phyloP scores from a whole-genome alignment of 1,284 basidiomycete genomes.

The Irpex sp. region DNA sequence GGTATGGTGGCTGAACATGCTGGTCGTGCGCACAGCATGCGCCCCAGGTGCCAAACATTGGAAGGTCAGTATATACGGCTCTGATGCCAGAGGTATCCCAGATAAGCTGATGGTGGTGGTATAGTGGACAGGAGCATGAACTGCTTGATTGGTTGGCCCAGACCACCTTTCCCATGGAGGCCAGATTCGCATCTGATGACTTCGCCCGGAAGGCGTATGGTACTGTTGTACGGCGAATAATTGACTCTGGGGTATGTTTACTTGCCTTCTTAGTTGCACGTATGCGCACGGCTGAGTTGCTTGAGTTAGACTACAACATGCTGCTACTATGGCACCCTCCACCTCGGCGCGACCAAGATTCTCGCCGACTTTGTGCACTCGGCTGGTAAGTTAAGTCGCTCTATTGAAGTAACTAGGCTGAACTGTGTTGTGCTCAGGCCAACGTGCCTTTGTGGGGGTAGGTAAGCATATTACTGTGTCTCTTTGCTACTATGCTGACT shows the following conservation, averaged over 20 bases:
- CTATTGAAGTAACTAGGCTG: slow-evolving; percentile 2
- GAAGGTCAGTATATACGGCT: slow-evolving; percentile 44
- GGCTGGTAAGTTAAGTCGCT: slow-evolving; percentile 42
- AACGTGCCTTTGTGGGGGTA: slow-evolving; percentile 85
- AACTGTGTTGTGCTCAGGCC: slow-evolving; percentile 45
- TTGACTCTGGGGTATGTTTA: slow-evolving; percentile 71
- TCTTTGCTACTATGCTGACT: neutral
- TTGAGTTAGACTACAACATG: slow-evolving; percentile 80
- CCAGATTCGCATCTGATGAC: slow-evolving; percentile 67
- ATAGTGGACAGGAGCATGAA: slow-evolving; percentile 73
- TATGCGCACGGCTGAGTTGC: neutral
- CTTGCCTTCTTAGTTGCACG: neutral
- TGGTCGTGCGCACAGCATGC: slow-evolving; percentile 59
- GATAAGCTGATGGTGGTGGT: neutral
- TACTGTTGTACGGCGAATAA: slow-evolving; percentile 72
- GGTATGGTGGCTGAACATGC: neutral
- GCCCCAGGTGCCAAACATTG: slow-evolving; percentile 84
- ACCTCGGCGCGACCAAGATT: slow-evolving; percentile 77
- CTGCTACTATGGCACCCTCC: slow-evolving; percentile 88
- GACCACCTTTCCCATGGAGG: slow-evolving; percentile 89
- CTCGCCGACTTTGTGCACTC: slow-evolving; percentile 75
- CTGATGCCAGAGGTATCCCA: neutral
- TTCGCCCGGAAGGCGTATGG: slow-evolving; percentile 76
- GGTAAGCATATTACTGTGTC: slow-evolving; percentile 23
- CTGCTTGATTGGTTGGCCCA: slow-evolving; percentile 90